Base-by-base conservation (phyloP, 495 filamentous ascomycete species). In the Aspergillus indologenus region DNA sequence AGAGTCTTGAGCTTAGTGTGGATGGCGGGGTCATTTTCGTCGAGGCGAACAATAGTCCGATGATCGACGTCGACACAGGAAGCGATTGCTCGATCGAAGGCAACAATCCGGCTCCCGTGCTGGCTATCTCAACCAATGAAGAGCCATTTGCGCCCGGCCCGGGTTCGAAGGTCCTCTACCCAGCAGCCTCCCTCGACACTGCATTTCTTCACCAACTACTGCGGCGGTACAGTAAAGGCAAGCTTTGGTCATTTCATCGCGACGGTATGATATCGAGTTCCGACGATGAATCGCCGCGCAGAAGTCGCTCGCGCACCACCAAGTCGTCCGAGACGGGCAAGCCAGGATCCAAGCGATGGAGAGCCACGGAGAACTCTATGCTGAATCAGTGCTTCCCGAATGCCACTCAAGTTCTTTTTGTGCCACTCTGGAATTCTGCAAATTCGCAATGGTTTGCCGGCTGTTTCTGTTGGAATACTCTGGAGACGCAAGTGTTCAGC, bases 341-440 rank as follows among this genome's bases (percentile, higher is more conserved):
- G 75, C 78, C 68, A 31, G 47, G 60, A 1, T 62, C 63, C 0
- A 72, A 69, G 54, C 71, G 72, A 20, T 75, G 72, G 60, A 76
- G 69, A 54, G 68, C 72, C 4, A 57, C 67, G 2, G 80, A 82
- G 57, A 77, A 78, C 14, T 64, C 68, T 6, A 58, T 72, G 48
- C 64, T 83, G 14, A 77, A 77, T 45, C 59, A 74, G 46, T 74
- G 75, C 59, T 81, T 82, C 56, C 80, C 79, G 2, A 66, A 67
- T 46, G 76, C 75, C 0, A 73, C 62, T 0, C 76, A 79, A 47
- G 73, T 79, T 9, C 64, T 79, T 5, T 79, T 79, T 40, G 75
- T 79, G 18, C 88, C 88, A 0, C 67, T 91, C 1, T 92, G 87
- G 83, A 86, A 90, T 65, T 78, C 84, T n/a, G 82, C 82, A 50